Percentiles rank a stretch among this genome's conserved stretches.
These are phyloP conservation scores for Tulasnella sp. DNA, from an alignment of 768 basidiomycete genomes.

Conservation along the genomic window DNA sequence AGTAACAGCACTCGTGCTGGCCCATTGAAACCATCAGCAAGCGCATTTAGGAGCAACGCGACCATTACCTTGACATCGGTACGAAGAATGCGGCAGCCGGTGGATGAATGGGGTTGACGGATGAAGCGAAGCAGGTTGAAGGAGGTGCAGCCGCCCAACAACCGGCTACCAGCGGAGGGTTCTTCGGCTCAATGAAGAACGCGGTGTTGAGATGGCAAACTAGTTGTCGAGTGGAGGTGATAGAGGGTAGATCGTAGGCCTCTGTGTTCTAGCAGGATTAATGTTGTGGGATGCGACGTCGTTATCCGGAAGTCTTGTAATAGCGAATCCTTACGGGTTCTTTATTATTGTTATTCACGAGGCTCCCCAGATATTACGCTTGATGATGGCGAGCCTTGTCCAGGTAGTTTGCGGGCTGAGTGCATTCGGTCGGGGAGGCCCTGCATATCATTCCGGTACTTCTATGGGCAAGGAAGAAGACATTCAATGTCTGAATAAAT, in stretches of 20 bases:
- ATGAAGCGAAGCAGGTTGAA: slow-evolving; percentile 12
- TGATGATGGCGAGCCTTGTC: too few species aligned
- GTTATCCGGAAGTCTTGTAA: too few species aligned
- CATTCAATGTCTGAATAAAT: too few species aligned
- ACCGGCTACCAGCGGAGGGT: neutral
- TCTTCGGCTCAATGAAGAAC: neutral
- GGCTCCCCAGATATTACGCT: too few species aligned
- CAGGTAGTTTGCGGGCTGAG: too few species aligned
- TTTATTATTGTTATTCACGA: too few species aligned
- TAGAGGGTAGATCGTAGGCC: neutral
- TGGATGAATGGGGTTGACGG: slow-evolving; percentile 1
- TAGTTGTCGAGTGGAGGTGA: neutral
- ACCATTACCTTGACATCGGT: neutral
- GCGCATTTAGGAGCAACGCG: slow-evolving; percentile 17
- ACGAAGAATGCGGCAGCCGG: neutral
- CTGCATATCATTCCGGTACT: too few species aligned
- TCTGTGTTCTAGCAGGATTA: neutral
- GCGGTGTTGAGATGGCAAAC: neutral
- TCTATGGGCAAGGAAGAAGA: too few species aligned
- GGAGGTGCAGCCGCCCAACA: neutral
- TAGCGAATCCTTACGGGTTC: too few species aligned
- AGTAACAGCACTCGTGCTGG: neutral
- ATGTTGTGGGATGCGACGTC: neutral
- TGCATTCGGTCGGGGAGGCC: too few species aligned
- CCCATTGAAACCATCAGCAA: slow-evolving; percentile 14